A percentile compares a stretch with the other conserved stretches of the same genome.
Evolutionary conservation across 768 basidiomycete species (phyloP).

Genomic region (Mycena sanguinolenta): DNA sequence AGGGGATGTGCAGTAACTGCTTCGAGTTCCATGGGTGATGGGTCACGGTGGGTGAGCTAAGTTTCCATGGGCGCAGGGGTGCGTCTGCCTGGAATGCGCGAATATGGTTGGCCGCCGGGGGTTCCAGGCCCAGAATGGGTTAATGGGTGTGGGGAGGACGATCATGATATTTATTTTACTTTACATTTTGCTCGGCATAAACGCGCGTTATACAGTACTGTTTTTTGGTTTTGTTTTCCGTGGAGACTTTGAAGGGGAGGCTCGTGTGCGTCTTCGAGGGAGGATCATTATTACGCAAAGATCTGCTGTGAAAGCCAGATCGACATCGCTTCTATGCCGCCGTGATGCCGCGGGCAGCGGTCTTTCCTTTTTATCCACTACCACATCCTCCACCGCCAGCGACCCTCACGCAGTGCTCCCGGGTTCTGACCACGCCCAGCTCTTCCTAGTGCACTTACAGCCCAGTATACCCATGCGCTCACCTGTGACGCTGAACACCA

Average conservation of each 20-base stretch:
- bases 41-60: background rate
- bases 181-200: background rate
- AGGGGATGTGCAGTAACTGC: conserved; percentile 77
- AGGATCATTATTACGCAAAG: conserved; percentile 27
- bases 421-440: conserved; percentile 3
- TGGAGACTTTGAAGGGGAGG: background rate
- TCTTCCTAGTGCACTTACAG: background rate
- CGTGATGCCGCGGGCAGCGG: background rate
- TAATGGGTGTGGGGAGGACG: background rate
- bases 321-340: conserved; percentile 19
- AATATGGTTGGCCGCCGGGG: background rate
- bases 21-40: conserved; percentile 62
- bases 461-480: conserved; percentile 14
- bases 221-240: background rate
- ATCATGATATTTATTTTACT: background rate
- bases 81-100: background rate
- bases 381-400: background rate
- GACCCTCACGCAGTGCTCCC: conserved; percentile 9
- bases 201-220: background rate
- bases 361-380: conserved; percentile 1
- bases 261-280: background rate
- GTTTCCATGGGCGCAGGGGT: background rate
- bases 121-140: background rate
- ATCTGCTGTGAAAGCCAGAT: conserved; percentile 8
- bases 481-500: conserved; percentile 25